Conservation (phyloP, 768 basidiomycete genomes). For the Chalciporus sphaerocephalus region DNA sequence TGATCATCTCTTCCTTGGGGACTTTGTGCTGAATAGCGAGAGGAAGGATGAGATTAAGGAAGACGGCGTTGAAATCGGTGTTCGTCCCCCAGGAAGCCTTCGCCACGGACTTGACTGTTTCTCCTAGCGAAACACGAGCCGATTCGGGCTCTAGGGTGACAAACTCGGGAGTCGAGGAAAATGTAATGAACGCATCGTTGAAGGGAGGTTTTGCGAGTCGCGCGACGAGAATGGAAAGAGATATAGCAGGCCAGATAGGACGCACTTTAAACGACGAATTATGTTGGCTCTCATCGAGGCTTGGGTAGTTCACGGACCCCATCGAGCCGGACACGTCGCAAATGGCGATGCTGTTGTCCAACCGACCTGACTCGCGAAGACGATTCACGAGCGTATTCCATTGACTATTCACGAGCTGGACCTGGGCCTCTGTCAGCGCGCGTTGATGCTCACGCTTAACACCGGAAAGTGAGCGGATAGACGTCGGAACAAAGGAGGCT, state of each 20-base stretch:
- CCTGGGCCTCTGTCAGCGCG: conserved; percentile 32
- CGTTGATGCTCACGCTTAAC: conserved; percentile 25
- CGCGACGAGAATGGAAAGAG: conserved; percentile 63
- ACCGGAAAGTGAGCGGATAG: conserved; percentile 1
- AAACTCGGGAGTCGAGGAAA: conserved; percentile 49
- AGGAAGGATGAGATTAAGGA: conserved; percentile 58
- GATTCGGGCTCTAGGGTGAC: conserved; percentile 43
- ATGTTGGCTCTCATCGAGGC: conserved; percentile 6
- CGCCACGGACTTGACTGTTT: conserved; percentile 38
- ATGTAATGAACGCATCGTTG: conserved; percentile 63
- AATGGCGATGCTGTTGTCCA: conserved; percentile 61
- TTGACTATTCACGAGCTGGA: conserved; percentile 55
- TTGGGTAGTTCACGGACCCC: conserved; percentile 34
- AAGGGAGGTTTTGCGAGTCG: conserved; percentile 63
- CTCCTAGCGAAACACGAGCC: conserved; percentile 26
- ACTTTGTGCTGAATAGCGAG: conserved; percentile 54
- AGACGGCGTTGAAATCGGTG: conserved; percentile 60
- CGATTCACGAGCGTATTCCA: conserved; percentile 58
- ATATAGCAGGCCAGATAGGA: conserved; percentile 61
- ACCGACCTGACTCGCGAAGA: conserved; percentile 45
- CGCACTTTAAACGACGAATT: conserved; percentile 36
- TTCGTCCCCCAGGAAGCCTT: conserved; percentile 47
- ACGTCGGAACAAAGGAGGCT: background rate
- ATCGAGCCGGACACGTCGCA: conserved; percentile 80
- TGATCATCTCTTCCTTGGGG: conserved; percentile 68